Evolutionary conservation across 108 stramenopile genomes (phyloP), one percentile per base, ranked within the genome.

Genomic region (Conticribra guillardii): DNA sequence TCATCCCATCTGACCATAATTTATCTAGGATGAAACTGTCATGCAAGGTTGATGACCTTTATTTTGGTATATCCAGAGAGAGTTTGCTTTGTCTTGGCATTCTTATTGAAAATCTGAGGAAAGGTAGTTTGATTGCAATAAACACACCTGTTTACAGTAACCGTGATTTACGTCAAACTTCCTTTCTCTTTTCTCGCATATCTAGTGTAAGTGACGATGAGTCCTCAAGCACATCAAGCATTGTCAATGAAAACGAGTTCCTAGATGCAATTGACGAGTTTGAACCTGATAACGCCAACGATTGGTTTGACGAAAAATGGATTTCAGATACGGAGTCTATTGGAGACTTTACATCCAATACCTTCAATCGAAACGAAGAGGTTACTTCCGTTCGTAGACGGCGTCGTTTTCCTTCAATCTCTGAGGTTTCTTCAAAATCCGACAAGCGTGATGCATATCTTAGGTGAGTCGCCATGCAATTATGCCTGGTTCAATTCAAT

Each of bases 1-100:
- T 85, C n/a, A 81, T 89, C 48, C 84, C 85, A 4, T 57, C 74
- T 11, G 89, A 89, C 55, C 84, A 84, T 46, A 87, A 84, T 1
- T 56, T 86, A 1, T 81, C 80, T 65, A 60, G 60, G 50, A 4
- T 76, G 1, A 65, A 61, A 64, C 55, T 73, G 8, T n/a, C 46
- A 8, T 58, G 52, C 28, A 11, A 15, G 29, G 65, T 79, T 11
- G 73, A 72, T 41, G 52, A 58, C 46, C 64, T 77, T 27, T 19
- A 17, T 21, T 18, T 77, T 4, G 9, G 34, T 19, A 3, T 70
- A 30, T 30, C 61, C 1, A 29, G 45, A 50, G 28, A 32, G 5
- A 56, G 31, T 41, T 18, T 70, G 14, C 30, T 9, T 27, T 16
- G 51, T n/a, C 33, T 77, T 47, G 76, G 61, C 23, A 26, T 7